Evolutionary conservation across 257 asterid species (phyloP).

Genomic region (Solanum chiquidenum): DNA sequence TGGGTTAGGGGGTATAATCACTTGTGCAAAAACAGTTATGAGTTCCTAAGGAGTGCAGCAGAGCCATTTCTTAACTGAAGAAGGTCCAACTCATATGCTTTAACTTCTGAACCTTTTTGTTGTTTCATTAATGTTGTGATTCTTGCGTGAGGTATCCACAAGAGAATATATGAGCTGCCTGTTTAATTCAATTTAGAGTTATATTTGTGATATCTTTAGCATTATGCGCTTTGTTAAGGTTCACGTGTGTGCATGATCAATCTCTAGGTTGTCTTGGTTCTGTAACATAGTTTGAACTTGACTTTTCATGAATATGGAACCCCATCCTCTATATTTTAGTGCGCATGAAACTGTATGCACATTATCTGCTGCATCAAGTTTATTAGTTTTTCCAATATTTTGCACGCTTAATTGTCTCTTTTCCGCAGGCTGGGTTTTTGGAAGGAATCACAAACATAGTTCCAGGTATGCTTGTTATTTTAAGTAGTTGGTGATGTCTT

Average conservation of each 20-base stretch:
- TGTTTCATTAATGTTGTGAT: not conserved
- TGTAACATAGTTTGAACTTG: not conserved
- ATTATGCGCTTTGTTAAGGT: not conserved
- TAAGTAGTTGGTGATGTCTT: not conserved
- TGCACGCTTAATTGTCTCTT: not conserved
- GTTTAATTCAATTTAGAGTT: not conserved
- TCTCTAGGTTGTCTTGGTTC: not conserved
- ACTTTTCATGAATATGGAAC: not conserved
- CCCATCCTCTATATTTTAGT: not conserved
- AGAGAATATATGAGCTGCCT: not conserved
- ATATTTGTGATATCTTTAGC: not conserved
- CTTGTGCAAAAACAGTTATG: not conserved
- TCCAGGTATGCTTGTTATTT: conserved; percentile 45
- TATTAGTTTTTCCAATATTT: not conserved
- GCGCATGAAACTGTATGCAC: not conserved
- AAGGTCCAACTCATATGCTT: not conserved
- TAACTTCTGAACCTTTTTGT: not conserved
- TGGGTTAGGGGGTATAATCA: not conserved
- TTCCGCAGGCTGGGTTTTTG: conserved; percentile 79
- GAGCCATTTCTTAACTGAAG: not conserved
- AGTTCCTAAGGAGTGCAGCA: not conserved
- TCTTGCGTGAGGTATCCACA: not conserved
- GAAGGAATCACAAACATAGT: conserved; percentile 73
- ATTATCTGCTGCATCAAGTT: not conserved
- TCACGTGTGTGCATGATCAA: not conserved